A percentile compares a stretch with the other conserved stretches of the same genome.
Evolutionary conservation across 2,329 filamentous ascomycete species (phyloP).

Genomic region (Phialophora macrospora): DNA sequence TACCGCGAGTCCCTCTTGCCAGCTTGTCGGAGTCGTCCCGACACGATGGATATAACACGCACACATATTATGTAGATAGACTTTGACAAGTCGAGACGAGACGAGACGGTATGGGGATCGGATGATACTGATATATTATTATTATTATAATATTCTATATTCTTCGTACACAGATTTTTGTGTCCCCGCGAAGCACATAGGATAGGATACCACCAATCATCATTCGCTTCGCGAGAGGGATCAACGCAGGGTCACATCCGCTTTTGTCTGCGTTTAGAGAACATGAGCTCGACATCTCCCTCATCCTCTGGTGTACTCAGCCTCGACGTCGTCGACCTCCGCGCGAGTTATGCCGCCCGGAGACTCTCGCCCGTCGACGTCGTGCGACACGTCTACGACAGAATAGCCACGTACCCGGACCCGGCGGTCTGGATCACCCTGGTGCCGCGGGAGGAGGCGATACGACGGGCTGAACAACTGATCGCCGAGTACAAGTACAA

Average conservation of each 20-base stretch:
- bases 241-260: too few species aligned
- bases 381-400: constrained; percentile 47
- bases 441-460: constrained; percentile 46
- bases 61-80: background rate
- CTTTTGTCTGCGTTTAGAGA: too few species aligned
- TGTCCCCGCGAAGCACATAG: too few species aligned
- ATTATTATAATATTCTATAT: too few species aligned
- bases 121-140: too few species aligned
- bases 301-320: background rate
- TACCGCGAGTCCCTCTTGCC: background rate
- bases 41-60: background rate
- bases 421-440: constrained; percentile 59
- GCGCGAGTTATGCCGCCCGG: background rate
- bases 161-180: too few species aligned
- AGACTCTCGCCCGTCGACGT: constrained; percentile 14
- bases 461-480: constrained; percentile 51
- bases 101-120: too few species aligned
- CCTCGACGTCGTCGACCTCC: constrained; percentile 16
- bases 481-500: constrained; percentile 43
- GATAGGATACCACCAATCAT: too few species aligned
- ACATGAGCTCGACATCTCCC: background rate
- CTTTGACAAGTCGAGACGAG: too few species aligned
- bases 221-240: too few species aligned
- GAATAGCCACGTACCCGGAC: constrained; percentile 56
- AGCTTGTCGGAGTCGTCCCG: background rate